Base-by-base conservation (phyloP, 306 rosid genomes). In the Canavalia ensiformis region DNA sequence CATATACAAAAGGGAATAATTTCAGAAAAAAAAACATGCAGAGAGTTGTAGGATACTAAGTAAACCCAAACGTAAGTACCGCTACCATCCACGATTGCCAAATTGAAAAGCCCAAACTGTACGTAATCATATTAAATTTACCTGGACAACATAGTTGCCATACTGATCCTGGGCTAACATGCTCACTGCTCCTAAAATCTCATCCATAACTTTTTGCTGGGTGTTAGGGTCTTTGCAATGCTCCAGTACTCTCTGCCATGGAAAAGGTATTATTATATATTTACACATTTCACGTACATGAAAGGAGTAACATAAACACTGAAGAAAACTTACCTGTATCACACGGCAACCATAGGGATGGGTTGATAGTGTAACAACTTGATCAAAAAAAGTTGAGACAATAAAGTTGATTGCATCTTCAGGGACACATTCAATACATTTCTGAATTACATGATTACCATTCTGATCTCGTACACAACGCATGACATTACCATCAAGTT, bases 381-480 rank as follows among this genome's bases (percentile, higher is more conserved):
- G 99, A 79, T 89, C 98, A 76, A 75, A 93, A 82, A 95, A 95
- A 7, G 97, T 90, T 10, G 97, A 93, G 70, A 95, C 88, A 80
- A 95, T 95, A 74, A 95, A 95, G 64, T 83, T 52, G 76, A 91
- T 89, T 33, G 80, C 87, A 79, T 83, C 85, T 75, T 86, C 89
- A 31, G 87, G 87, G 50, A 83, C 89, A 65, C 95, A 91, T 87
- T 95, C 99, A 70, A 95, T 95, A 79, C 99, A 93, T 80, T 93
- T 95, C 84, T 95, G 98, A 78, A 95, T 86, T 62, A 95, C 99
- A 83, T 95, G 99, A 84, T 95, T 95, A 56, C 99, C 99, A 81
- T 95, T 95, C 85, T 95, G 99, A 89, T 95, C 99, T 25, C 98
- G 97, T 4, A 95, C 98, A 81, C 99, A 93, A 59, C 97, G 99